Base-by-base conservation (phyloP, 352 stramenopile species). In the Pythium aristosporum region DNA sequence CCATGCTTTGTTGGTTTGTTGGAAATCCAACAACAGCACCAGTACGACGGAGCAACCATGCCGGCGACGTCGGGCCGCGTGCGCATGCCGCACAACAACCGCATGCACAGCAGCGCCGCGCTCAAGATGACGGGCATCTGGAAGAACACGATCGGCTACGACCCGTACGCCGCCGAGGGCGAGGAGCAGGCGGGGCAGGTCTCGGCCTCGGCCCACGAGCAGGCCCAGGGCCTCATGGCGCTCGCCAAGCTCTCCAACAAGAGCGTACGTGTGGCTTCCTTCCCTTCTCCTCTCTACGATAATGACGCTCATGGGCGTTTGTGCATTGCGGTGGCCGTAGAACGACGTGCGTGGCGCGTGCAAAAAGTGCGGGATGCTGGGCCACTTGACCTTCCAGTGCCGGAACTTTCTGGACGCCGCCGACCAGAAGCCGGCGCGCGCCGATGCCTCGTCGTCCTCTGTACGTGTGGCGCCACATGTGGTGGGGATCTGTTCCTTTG, bases 11-110 rank as follows among this genome's bases (percentile, higher is more conserved):
- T 50, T 23, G 18, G 10, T 42, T 16, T 16, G 15, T 12, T 18
- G 11, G 10, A 18, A 42, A 52, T 12, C 13, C 43, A 23, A 11
- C 11, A 49, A 18, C n/a, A 11, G 16, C 7, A 10, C 10, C 7
- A 28, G 4, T 23, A 57, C 20, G 8, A 57, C 20, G 8, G 46
- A 57, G 20, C 43, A 63, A 41, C 23, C 48, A 98, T 98, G 92
- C 89, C 89, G 58, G 85, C 94, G 18, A 89, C 83, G 21, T 74
- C 89, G 13, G 92, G 92, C 48, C 82, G 92, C 42, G 85, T 96
- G 74, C 88, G 93, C 57, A 99, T 98, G 94, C 96, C 96, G 69
- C 95, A 98, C 80, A 98, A 98, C 80, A 99, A 99, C 80, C 91
- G 94, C 69, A 96, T 99, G 82, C 92, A 94, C 70, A 98, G 92